Base-by-base conservation (phyloP, 148 eudicot species). In the Chenopodium berlandieri region DNA sequence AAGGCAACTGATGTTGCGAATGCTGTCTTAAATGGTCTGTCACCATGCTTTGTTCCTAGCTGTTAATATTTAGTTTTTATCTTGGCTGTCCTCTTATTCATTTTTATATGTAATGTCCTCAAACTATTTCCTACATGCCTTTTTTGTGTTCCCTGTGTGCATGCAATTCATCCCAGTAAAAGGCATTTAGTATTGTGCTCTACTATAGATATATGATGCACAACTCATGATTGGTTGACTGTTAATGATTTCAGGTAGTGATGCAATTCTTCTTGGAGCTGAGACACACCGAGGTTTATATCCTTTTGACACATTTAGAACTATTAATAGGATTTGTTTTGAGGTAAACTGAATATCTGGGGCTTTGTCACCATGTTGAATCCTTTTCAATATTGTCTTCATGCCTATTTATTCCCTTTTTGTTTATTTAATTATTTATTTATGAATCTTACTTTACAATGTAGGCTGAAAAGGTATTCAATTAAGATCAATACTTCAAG, bases 1-100 rank as follows among this genome's bases (percentile, higher is more conserved):
- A 97, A 93, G 89, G 98, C 97, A 71, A 95, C 98, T 83, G 98
- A 95, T 90, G 98, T 95, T 76, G 98, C 98, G 77, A 95, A 95
- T 87, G 98, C 97, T 82, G 94, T 95, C 27, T 83, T 95, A 83
- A 97, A 95, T 85, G 98, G 98, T 95, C 56, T 75, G 88, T 83
- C 27, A 16, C 34, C 54, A 31, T 22, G n/a, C 27, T 58, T 66
- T 76, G 7, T 52, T 9, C 7, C 37, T 50, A 16, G 19, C 14
- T 46, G 31, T 50, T 67, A 10, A 9, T 17, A 54, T 54, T 54
- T 4, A 34, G 40, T 54, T 54, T 10, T 5, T 58, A 2, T 37
- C 12, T 40, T 14, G 23, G 17, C 54, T 23, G 11, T 63, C 2
- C 22, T 30, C 58, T 54, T 16, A 9, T 50, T 50, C 12, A 9